phyloP scores from a whole-genome alignment of 1,284 basidiomycete species.

The Mycena sp. region DNA sequence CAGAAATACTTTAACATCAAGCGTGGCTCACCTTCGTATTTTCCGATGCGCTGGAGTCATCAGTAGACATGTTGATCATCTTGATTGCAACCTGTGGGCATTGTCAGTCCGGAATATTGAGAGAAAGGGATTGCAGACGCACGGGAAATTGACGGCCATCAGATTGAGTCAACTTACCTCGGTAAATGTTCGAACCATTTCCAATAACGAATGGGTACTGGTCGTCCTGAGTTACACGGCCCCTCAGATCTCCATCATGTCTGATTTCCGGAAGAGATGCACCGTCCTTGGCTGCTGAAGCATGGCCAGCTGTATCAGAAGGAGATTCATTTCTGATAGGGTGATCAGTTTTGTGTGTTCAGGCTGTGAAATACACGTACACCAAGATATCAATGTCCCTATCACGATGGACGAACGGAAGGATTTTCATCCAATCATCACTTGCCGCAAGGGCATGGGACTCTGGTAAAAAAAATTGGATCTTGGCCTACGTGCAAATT shows the following conservation, averaged over 20 bases:
- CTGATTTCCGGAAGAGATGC: neutral
- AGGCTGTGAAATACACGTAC: too few species aligned
- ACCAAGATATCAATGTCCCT: too few species aligned
- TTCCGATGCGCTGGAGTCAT: slow-evolving; percentile 1
- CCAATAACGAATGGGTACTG: slow-evolving; percentile 22
- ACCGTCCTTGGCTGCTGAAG: too few species aligned
- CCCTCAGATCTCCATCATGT: slow-evolving; percentile 11
- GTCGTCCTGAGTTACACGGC: slow-evolving; percentile 14
- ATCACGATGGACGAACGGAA: too few species aligned
- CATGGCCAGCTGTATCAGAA: too few species aligned
- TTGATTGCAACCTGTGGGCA: slow-evolving; percentile 12
- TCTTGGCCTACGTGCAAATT: too few species aligned
- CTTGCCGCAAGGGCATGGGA: too few species aligned
- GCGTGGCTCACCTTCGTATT: neutral
- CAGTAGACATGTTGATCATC: neutral
- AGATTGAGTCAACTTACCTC: slow-evolving; percentile 11
- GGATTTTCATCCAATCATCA: too few species aligned
- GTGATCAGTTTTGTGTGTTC: too few species aligned
- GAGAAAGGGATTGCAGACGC: neutral
- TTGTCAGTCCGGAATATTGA: too few species aligned
- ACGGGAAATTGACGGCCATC: slow-evolving; percentile 20
- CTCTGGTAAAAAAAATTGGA: too few species aligned
- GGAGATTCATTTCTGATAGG: too few species aligned
- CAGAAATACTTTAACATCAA: neutral
- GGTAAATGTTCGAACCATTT: slow-evolving; percentile 20